phyloP scores from a whole-genome alignment of 495 filamentous ascomycete species.

The Trypethelium eluteriae region DNA sequence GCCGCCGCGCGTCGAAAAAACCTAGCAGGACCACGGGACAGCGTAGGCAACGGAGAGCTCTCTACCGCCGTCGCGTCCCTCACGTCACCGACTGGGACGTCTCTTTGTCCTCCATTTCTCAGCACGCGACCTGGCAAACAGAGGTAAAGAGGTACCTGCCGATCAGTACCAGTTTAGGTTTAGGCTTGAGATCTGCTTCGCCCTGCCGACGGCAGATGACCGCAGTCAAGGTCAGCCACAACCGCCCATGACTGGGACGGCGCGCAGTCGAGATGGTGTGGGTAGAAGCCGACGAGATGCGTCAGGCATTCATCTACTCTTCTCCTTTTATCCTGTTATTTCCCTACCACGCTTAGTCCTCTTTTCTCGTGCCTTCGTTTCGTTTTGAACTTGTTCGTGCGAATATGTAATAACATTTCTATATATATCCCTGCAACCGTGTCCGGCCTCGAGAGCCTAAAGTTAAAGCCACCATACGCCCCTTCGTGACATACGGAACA shows the following conservation, averaged over 20 bases:
- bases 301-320: not conserved
- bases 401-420: not conserved
- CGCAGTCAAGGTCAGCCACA: conserved; percentile 8
- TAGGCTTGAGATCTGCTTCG: not conserved
- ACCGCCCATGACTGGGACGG: conserved; percentile 5
- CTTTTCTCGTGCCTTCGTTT: no score
- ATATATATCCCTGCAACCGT: not conserved
- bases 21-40: no score
- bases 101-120: conserved; percentile 6
- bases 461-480: not conserved
- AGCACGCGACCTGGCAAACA: not conserved
- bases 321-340: not conserved
- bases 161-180: not conserved
- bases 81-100: not conserved
- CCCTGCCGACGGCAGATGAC: not conserved
- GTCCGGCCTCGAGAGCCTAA: not conserved
- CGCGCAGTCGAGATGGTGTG: not conserved
- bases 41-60: not conserved
- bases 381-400: no score
- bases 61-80: not conserved
- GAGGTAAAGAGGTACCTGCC: not conserved
- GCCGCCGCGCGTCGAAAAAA: not conserved
- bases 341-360: no score
- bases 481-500: not conserved
- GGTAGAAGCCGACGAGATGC: not conserved